Conservation (phyloP, 805 yeast species). For the Osmozyma mogii region DNA sequence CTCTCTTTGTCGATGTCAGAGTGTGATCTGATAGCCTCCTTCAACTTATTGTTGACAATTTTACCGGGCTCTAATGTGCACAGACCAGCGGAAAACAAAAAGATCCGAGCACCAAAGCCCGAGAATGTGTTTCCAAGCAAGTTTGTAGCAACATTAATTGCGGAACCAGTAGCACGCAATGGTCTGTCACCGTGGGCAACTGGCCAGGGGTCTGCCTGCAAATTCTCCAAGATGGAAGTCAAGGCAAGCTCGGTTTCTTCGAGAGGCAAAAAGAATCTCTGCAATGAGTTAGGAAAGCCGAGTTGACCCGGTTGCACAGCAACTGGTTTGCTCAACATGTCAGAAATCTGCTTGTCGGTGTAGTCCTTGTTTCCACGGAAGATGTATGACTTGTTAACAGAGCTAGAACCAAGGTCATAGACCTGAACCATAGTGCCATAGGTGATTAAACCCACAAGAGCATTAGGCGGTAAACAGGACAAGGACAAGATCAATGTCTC, state of each 20-base stretch:
- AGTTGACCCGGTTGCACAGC: constrained; percentile 19
- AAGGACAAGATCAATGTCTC: constrained; percentile 72
- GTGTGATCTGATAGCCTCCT: constrained; percentile 96
- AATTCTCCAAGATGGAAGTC: constrained; percentile 68
- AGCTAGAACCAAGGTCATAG: constrained; percentile 64
- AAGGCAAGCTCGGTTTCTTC: constrained; percentile 78
- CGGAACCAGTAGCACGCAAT: constrained; percentile 87
- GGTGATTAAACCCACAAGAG: constrained; percentile 80
- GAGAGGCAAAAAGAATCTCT: constrained; percentile 66
- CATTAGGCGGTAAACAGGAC: constrained; percentile 79
- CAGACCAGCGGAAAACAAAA: constrained; percentile 91
- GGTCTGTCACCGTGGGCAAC: constrained; percentile 79
- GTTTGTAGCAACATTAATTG: constrained; percentile 76
- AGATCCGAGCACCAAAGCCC: constrained; percentile 80
- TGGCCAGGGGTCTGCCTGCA: constrained; percentile 83
- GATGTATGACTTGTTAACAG: constrained; percentile 66
- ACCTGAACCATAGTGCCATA: constrained; percentile 87
- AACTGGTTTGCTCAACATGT: constrained; percentile 36
- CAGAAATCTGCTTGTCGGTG: constrained; percentile 56
- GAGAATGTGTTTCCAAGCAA: constrained; percentile 76
- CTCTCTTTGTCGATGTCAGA: constrained; percentile 87
- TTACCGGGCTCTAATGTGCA: constrained; percentile 93
- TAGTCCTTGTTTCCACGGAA: constrained; percentile 90
- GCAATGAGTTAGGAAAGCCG: constrained; percentile 25
- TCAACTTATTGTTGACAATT: constrained; percentile 83